Evolutionary conservation across 1,139 yeast species (phyloP).

Genomic region (Candida pseudocylindracea): DNA sequence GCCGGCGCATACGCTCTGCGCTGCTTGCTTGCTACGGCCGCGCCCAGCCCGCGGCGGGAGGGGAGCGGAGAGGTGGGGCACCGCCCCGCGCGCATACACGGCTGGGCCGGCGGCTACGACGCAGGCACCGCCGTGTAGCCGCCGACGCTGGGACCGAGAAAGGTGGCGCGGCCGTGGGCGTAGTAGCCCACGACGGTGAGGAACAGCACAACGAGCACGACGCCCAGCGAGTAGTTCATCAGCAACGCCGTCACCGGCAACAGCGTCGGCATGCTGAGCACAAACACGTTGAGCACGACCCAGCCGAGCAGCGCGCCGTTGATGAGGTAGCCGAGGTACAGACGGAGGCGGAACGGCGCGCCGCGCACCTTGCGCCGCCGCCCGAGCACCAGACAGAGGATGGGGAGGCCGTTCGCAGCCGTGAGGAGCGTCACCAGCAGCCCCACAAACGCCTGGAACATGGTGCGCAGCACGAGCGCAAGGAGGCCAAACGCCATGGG

Average conservation of each 20-base stretch:
- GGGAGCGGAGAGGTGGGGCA: too few species aligned
- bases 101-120: too few species aligned
- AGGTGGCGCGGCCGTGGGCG: constrained; percentile 35
- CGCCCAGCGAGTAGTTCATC: constrained; percentile 61
- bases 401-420: constrained; percentile 60
- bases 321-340: constrained; percentile 37
- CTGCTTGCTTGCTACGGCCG: too few species aligned
- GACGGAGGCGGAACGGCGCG: constrained; percentile 45
- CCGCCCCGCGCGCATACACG: too few species aligned
- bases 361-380: constrained; percentile 43
- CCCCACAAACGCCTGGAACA: constrained; percentile 71
- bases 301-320: constrained; percentile 39
- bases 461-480: constrained; percentile 49
- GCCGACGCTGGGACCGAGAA: constrained; percentile 27
- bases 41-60: too few species aligned
- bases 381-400: constrained; percentile 35
- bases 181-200: constrained; percentile 27
- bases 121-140: too few species aligned
- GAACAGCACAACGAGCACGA: constrained; percentile 23
- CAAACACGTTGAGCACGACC: constrained; percentile 33
- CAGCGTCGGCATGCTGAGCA: constrained; percentile 37
- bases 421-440: constrained; percentile 67
- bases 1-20: too few species aligned
- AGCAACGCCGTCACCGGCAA: constrained; percentile 29
- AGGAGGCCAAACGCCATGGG: constrained; percentile 39